Evolutionary conservation across 208 protist genomes (phyloP), one percentile per base, ranked within the genome.

Genomic region (Ichthyophonus hoferi): DNA sequence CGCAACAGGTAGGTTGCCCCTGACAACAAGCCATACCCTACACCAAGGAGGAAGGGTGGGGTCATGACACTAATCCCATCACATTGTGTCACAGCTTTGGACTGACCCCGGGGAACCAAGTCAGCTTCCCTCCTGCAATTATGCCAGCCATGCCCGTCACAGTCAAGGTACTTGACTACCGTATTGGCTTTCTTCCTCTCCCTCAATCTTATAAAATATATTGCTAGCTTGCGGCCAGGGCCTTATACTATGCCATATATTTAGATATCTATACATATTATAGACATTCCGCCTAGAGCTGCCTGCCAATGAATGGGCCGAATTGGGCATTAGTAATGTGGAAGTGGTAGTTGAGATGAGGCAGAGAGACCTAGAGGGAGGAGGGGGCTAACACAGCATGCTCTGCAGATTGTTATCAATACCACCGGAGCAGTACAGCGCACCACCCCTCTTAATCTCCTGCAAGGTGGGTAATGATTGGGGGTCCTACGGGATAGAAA

Each of bases 351-450:
- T 31, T 76, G 24, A 0, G 0, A 33, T 76, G 31, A 33, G 24
- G 24, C 50, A 33, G 31, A 76, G 14, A 31, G 14, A 31, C 50
- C 14, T 76, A 76, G 14, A 76, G 14, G 24, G 50, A 0, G 24
- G 0, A 76, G 0, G 31, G 24, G 14, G 24, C 31, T 76, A 33
- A 31, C 50, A 33, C 50, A 76, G 14, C 31, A 33, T 31, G 24
- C 50, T 76, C 50, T 14, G 14, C 78, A 82, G 77, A 14, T 86
- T 1, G 40, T 7, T 1, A 31, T 89, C 31, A 40, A 2, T 35
- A 91, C 89, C 1, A 91, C 43, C 40, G 88, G 88, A 2, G 33
- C 50, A n/a, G 85, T 89, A 37, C 88, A 87, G 35, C 33, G 39
- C 24, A 89, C 82, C 76, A 77, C 86, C 2, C 90, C 90, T 14